Evolutionary conservation across 1,139 yeast genomes (phyloP), one percentile per base, ranked within the genome.

Genomic region (Suhomyces coccinellae): DNA sequence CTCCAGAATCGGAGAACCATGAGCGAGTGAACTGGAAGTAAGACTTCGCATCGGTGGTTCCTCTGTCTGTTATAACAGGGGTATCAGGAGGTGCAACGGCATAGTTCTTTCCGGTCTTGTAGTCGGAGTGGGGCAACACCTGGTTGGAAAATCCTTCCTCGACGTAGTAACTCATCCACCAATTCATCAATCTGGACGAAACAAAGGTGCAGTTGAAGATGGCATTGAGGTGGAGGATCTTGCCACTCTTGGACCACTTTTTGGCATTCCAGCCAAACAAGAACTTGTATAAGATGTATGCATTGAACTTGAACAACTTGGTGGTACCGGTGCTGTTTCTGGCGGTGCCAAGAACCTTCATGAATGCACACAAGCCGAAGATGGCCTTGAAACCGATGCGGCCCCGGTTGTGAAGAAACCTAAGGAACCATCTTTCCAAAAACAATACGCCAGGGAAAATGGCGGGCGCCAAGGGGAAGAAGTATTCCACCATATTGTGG

Each of bases 381-480:
- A 83, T 67, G 36, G 70, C 55, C 26, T 74, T 70, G 57, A 63
- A 80, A 2, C 65, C 53, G 2, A 65, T 51, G 12, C 63, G 58
- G 3, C 75, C 68, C 29, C 77, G 54, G 41, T 63, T 56, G 46
- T 75, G 73, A 58, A 86, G 73, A 55, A 83, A 85, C 64, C 63
- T 77, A 35, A 86, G 74, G 55, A 85, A 85, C 3, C 66, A 45
- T 38, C 83, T 75, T 30, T 78, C 75, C 51, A 81, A 75, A 33
- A 91, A 70, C 38, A 90, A 63, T 0, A 80, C 70, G 0, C 98
- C 98, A 0, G 96, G 95, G 59, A 80, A 93, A 2, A 88, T 82
- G 0, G 98, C 98, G 0, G 99, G 98, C 0, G 97, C 87, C 44
- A 93, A 66, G 0, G 95, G 88, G 40, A 87, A 72, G 57, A 90